These are phyloP conservation scores for Fusarium nodosum DNA, from an alignment of 2,329 filamentous ascomycete species.

Conservation along the genomic window DNA sequence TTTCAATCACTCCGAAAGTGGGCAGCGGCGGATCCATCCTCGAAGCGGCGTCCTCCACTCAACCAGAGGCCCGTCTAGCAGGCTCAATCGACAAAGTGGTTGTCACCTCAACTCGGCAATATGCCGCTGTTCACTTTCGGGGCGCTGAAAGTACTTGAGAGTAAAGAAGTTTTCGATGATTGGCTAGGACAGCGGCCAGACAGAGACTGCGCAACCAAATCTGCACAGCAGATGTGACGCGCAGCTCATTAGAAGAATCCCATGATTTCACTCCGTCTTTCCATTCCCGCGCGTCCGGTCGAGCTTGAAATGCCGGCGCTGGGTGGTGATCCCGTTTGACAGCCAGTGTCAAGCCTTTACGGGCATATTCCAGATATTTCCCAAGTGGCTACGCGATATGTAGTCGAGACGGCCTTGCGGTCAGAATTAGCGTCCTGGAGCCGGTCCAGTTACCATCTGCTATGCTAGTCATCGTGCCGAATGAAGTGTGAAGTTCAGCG, in stretches of 20 bases:
- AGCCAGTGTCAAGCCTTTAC: constrained; percentile 60
- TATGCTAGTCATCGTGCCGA: constrained; percentile 49
- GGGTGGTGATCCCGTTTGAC: constrained; percentile 57
- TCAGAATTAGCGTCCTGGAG: constrained; percentile 41
- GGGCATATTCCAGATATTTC: constrained; percentile 58
- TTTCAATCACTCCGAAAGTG: constrained; percentile 27
- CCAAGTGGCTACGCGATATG: constrained; percentile 54
- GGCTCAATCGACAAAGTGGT: constrained; percentile 32
- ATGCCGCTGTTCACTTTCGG: constrained; percentile 28
- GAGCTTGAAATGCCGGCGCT: constrained; percentile 21
- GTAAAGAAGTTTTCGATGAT: constrained; percentile 19
- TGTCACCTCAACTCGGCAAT: constrained; percentile 40
- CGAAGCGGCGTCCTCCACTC: constrained; percentile 43
- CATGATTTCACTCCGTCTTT: constrained; percentile 51
- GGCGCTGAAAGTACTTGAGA: constrained; percentile 9
- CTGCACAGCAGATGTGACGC: constrained; percentile 53
- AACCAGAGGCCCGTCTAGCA: constrained; percentile 46
- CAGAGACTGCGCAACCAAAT: constrained; percentile 46
- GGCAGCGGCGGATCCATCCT: constrained; percentile 33
- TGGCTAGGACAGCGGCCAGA: constrained; percentile 42
- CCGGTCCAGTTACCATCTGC: constrained; percentile 49
- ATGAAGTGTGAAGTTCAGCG: constrained; percentile 48
- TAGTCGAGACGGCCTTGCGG: constrained; percentile 51
- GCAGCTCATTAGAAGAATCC: constrained; percentile 51
- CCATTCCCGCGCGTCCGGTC: constrained; percentile 39